phyloP scores from a whole-genome alignment of 495 filamentous ascomycete genomes.

The Margaritispora aquatica region DNA sequence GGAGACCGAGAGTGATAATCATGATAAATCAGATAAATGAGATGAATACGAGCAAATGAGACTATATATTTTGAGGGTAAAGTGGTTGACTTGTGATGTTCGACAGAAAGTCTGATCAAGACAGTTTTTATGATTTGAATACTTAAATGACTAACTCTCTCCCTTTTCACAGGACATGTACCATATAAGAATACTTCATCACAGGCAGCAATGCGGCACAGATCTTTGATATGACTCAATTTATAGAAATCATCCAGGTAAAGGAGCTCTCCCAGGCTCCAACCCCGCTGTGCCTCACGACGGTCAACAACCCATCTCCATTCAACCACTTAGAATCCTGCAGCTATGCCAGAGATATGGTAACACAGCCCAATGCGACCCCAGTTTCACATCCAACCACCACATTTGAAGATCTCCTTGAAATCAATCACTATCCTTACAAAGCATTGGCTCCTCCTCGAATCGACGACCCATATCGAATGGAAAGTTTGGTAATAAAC shows the following conservation, averaged over 20 bases:
- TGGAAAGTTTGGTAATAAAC: no score
- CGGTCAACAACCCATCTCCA: not conserved
- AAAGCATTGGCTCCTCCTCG: no score
- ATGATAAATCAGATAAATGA: conserved; percentile 2
- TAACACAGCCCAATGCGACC: not conserved
- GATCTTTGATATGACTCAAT: not conserved
- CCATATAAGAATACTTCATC: no score
- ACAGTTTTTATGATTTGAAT: no score
- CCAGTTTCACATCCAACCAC: not conserved
- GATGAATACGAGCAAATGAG: not conserved
- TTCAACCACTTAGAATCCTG: not conserved
- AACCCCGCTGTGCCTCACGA: not conserved
- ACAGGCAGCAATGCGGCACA: not conserved
- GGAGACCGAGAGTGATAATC: conserved; percentile 17
- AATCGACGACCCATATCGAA: no score
- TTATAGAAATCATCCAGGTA: not conserved
- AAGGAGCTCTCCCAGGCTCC: not conserved
- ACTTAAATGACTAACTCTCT: no score
- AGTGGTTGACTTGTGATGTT: no score
- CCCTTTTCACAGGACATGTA: no score
- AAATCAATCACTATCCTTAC: not conserved
- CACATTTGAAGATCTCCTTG: no score
- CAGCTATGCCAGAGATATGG: not conserved
- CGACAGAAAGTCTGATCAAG: no score
- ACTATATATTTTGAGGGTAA: not conserved